These are phyloP conservation scores for Trichoderma sp. DNA, from an alignment of 2,329 filamentous ascomycete species.

Conservation along the genomic window DNA sequence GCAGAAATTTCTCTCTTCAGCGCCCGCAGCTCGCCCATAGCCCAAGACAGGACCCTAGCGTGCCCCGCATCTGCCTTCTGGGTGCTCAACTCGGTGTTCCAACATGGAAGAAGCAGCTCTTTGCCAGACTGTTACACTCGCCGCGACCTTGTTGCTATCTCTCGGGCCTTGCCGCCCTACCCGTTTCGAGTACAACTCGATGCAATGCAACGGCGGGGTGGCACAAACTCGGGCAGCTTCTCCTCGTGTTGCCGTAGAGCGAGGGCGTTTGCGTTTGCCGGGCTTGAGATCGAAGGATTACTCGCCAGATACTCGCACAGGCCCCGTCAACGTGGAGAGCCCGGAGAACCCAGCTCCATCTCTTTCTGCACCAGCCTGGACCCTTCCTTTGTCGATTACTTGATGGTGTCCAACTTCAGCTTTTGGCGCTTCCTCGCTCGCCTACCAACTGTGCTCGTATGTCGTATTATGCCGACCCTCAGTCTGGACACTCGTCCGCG, in stretches of 20 bases:
- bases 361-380: neutral
- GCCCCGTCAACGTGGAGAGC: neutral
- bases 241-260: neutral
- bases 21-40: constrained; percentile 5
- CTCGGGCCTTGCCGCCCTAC: constrained; percentile 3
- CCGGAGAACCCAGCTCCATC: neutral
- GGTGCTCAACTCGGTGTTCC: neutral
- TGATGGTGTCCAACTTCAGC: neutral
- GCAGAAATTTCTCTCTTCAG: neutral
- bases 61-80: neutral
- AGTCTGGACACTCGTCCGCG: neutral
- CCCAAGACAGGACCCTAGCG: neutral
- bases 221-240: neutral
- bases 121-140: neutral
- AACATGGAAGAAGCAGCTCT: neutral
- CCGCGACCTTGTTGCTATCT: neutral
- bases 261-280: neutral
- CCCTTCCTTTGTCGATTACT: neutral
- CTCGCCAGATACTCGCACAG: neutral
- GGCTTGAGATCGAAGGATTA: constrained; percentile 1
- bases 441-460: neutral
- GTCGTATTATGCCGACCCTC: neutral
- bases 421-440: neutral
- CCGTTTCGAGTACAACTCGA: neutral
- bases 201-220: constrained; percentile 12